These are phyloP conservation scores for Xylaria sp. DNA, from an alignment of 2,329 filamentous ascomycete species.

Conservation along the genomic window DNA sequence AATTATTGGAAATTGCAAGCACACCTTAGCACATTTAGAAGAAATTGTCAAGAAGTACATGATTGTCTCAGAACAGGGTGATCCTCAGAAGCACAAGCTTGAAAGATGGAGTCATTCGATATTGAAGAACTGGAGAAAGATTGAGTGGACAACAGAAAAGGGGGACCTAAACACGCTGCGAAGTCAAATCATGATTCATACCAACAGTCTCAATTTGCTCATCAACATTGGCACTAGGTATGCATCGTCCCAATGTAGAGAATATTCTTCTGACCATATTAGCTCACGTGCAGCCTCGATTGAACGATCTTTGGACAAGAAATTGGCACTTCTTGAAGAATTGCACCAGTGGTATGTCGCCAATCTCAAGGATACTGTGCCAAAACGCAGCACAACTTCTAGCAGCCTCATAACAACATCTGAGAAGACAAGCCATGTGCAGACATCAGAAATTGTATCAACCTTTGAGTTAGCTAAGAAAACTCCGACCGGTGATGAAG, in stretches of 20 bases:
- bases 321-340: conserved; percentile 33
- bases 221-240: conserved; percentile 39
- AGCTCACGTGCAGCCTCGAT: conserved; percentile 34
- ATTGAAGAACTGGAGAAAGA: conserved; percentile 46
- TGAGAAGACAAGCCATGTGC: neutral
- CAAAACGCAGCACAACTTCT: conserved; percentile 3
- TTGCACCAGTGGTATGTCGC: conserved; percentile 36
- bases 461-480: conserved; percentile 29
- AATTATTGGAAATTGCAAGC: conserved; percentile 37
- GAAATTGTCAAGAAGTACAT: conserved; percentile 39
- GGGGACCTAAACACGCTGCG: conserved; percentile 43
- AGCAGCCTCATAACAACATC: too few relatives aligned
- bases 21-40: conserved; percentile 39
- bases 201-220: conserved; percentile 43
- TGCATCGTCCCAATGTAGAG: neutral
- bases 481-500: conserved; percentile 9
- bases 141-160: conserved; percentile 47
- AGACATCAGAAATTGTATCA: neutral
- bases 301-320: conserved; percentile 27
- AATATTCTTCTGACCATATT: conserved; percentile 6
- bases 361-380: conserved; percentile 14
- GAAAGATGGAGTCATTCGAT: conserved; percentile 41
- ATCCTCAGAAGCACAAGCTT: conserved; percentile 15
- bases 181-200: conserved; percentile 41
- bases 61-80: conserved; percentile 28